Evolutionary conservation across 345 rosid species (phyloP).

Genomic region (Pugionium cornutum): DNA sequence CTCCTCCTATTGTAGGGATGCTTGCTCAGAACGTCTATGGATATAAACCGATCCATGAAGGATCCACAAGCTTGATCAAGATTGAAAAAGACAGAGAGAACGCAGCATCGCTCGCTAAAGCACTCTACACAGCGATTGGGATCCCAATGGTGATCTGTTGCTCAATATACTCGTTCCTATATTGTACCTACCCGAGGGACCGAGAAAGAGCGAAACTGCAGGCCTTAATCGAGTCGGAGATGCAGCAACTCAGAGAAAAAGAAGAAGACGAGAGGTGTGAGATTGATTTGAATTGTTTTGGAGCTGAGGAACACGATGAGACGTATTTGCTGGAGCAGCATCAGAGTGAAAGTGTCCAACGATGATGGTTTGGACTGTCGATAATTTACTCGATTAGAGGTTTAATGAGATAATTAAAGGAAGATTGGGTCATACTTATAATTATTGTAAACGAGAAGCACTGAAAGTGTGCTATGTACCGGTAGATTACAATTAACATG

Average conservation of each 20-base stretch:
- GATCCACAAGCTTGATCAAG: constrained; percentile 48
- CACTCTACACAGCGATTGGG: constrained; percentile 73
- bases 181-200: constrained; percentile 79
- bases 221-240: constrained; percentile 69
- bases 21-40: constrained; percentile 85
- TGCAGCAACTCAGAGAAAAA: constrained; percentile 47
- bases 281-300: constrained; percentile 39
- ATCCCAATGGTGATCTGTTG: constrained; percentile 77
- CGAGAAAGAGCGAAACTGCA: constrained; percentile 75
- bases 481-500: constrained; percentile 11
- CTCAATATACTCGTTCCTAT: constrained; percentile 69
- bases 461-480: constrained; percentile 16
- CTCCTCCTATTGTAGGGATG: constrained; percentile 85
- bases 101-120: constrained; percentile 81
- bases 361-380: constrained; percentile 1
- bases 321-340: constrained; percentile 36
- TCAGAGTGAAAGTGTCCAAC: constrained; percentile 22
- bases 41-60: constrained; percentile 63
- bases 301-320: constrained; percentile 36
- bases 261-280: constrained; percentile 27
- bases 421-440: not conserved
- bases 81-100: constrained; percentile 69
- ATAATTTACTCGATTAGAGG: not conserved
- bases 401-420: not conserved
- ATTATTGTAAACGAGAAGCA: constrained; percentile 21